A percentile compares a stretch with the other conserved stretches of the same genome.
Evolutionary conservation across 176 grass and related monocot species (phyloP).

Genomic region (Eragrostis curvula): DNA sequence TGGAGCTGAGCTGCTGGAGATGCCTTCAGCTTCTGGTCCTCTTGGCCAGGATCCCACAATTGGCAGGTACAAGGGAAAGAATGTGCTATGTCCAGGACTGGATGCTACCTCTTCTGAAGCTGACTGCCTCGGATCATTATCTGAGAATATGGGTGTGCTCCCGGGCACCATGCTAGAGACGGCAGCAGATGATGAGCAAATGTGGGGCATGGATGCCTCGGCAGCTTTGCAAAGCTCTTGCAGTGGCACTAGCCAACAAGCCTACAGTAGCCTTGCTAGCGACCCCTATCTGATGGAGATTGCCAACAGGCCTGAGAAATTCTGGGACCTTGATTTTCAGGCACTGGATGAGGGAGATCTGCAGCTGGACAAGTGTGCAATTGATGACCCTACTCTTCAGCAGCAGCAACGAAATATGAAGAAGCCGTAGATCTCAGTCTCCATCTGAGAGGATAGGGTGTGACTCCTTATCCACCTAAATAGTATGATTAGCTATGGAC

Average conservation of each 20-base stretch:
- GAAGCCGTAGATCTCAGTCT: constrained; percentile 34
- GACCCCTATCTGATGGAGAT: constrained; percentile 39
- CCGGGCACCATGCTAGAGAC: constrained; percentile 32
- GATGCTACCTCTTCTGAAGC: constrained; percentile 40
- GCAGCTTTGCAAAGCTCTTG: constrained; percentile 36
- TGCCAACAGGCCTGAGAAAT: constrained; percentile 27
- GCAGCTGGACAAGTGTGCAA: constrained; percentile 50
- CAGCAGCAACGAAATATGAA: constrained; percentile 39
- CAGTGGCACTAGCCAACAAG: constrained; percentile 32
- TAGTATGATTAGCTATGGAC: constrained; percentile 26
- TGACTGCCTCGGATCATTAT: constrained; percentile 43
- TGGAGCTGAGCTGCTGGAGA: constrained; percentile 28
- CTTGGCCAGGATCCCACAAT: constrained; percentile 31
- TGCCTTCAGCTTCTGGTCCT: constrained; percentile 33
- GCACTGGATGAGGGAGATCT: constrained; percentile 40
- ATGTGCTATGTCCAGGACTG: constrained; percentile 26
- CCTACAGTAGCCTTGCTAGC: constrained; percentile 19
- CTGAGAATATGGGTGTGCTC: constrained; percentile 30
- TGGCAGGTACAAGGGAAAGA: constrained; percentile 50
- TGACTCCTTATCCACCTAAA: constrained; percentile 40
- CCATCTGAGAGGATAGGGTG: not conserved
- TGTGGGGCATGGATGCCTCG: constrained; percentile 38
- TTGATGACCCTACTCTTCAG: constrained; percentile 32
- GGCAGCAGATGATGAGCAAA: constrained; percentile 37
- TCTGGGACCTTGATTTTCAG: constrained; percentile 69